These are phyloP conservation scores for Monosporascus ibericus DNA, from an alignment of 2,329 filamentous ascomycete genomes.

Conservation along the genomic window DNA sequence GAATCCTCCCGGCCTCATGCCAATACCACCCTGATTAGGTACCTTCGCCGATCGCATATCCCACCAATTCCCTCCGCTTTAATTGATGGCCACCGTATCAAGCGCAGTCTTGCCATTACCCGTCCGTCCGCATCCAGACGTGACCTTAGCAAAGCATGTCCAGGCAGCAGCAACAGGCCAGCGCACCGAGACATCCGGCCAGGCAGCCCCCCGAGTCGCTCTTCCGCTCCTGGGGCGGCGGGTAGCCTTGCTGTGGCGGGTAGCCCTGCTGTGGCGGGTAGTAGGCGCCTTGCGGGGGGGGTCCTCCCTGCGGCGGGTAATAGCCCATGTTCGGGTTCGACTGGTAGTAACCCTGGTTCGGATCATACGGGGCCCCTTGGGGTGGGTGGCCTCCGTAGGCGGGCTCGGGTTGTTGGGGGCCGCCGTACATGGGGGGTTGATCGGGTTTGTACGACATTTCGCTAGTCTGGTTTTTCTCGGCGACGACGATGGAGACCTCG, in stretches of 20 bases:
- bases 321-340: conserved; percentile 25
- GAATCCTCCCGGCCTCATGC: too few relatives aligned
- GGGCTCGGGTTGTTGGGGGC: conserved; percentile 11
- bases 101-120: neutral
- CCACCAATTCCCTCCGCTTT: neutral
- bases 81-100: neutral
- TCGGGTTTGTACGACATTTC: conserved; percentile 42
- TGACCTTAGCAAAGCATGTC: conserved; percentile 44
- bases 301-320: conserved; percentile 28
- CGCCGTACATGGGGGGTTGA: conserved; percentile 43
- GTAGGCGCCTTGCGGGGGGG: conserved; percentile 32
- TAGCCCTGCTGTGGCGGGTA: conserved; percentile 22
- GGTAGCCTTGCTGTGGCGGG: conserved; percentile 17
- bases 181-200: conserved; percentile 41
- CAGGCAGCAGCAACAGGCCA: conserved; percentile 55
- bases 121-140: neutral
- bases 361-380: conserved; percentile 26
- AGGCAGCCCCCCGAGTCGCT: conserved; percentile 26
- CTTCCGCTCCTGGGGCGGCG: conserved; percentile 18
- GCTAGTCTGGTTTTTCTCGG: too few relatives aligned
- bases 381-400: conserved; percentile 16
- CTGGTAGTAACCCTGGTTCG: conserved; percentile 15
- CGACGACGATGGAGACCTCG: conserved; percentile 2
- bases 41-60: too few relatives aligned
- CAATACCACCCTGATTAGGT: too few relatives aligned